These are phyloP conservation scores for Fusarium nodosum DNA, from an alignment of 2,329 filamentous ascomycete species.

Conservation along the genomic window DNA sequence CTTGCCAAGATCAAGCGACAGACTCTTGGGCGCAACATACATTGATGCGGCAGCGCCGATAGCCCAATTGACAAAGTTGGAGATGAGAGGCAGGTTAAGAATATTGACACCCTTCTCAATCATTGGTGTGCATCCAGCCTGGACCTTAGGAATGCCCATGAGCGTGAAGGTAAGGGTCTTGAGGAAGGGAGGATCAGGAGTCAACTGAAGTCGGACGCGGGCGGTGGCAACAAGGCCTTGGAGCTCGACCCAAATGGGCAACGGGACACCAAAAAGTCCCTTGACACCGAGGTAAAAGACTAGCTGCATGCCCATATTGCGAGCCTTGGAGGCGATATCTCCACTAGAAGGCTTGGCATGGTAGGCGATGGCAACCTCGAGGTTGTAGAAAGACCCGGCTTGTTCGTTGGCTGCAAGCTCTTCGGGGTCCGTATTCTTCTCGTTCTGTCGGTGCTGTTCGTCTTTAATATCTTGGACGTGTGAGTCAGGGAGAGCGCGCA, in stretches of 20 bases:
- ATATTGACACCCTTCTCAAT: slow-evolving; percentile 91
- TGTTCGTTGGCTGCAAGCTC: slow-evolving; percentile 91
- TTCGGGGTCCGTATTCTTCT: slow-evolving; percentile 85
- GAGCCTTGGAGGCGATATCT: slow-evolving; percentile 82
- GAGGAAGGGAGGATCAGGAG: slow-evolving; percentile 90
- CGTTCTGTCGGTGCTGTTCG: slow-evolving; percentile 82
- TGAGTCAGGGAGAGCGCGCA: slow-evolving; percentile 83
- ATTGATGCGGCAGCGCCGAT: slow-evolving; percentile 88
- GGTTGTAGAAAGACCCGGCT: slow-evolving; percentile 91
- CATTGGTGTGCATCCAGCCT: slow-evolving; percentile 92
- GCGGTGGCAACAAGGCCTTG: slow-evolving; percentile 90
- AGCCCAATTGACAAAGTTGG: slow-evolving; percentile 96
- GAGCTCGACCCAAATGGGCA: slow-evolving; percentile 92
- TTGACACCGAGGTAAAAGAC: slow-evolving; percentile 94
- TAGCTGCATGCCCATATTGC: slow-evolving; percentile 97
- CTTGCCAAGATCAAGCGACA: slow-evolving; percentile 91
- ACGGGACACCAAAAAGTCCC: slow-evolving; percentile 87
- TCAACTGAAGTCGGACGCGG: slow-evolving; percentile 84
- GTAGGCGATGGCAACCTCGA: slow-evolving; percentile 92
- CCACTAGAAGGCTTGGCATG: slow-evolving; percentile 82
- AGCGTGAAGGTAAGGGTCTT: slow-evolving; percentile 94
- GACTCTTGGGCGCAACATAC: slow-evolving; percentile 94
- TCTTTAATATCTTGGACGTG: slow-evolving; percentile 87
- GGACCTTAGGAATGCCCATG: slow-evolving; percentile 92
- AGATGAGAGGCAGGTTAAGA: slow-evolving; percentile 90